Percentiles rank a stretch among this genome's conserved stretches.
Conservation (phyloP, 2,329 filamentous ascomycete species). For the Cladorrhinum sp. region DNA sequence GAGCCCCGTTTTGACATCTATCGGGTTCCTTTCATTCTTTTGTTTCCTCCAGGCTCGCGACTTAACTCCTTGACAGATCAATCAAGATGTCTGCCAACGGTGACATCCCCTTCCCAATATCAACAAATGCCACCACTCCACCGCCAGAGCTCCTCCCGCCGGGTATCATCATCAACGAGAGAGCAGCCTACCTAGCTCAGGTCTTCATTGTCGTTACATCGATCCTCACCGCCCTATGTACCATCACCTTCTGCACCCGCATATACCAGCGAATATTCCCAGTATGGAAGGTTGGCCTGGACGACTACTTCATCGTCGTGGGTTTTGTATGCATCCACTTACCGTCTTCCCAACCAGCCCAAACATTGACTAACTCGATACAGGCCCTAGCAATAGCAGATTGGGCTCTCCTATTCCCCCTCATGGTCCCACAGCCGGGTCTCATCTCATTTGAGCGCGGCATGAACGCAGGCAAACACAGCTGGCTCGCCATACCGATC, state of each 20-base stretch:
- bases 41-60: not conserved
- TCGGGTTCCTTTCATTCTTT: not conserved
- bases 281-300: conserved; percentile 22
- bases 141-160: not conserved
- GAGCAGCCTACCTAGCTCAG: conserved; percentile 18
- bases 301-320: conserved; percentile 22
- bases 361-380: no score
- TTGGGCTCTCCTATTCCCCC: conserved; percentile 21
- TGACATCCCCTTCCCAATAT: not conserved
- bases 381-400: conserved; percentile 22
- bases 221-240: conserved; percentile 12
- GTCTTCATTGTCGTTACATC: conserved; percentile 19
- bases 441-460: conserved; percentile 12
- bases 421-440: conserved; percentile 11
- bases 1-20: not conserved
- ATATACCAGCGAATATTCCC: conserved; percentile 24
- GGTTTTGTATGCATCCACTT: conserved; percentile 20
- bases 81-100: not conserved
- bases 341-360: not conserved
- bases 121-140: not conserved
- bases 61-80: not conserved
- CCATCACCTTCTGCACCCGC: conserved; percentile 19
- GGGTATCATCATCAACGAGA: conserved; percentile 11
- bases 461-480: conserved; percentile 15
- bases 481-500: conserved; percentile 24